Evolutionary conservation across 2,329 filamentous ascomycete species (phyloP).

Genomic region (Dactylellina cionopaga): DNA sequence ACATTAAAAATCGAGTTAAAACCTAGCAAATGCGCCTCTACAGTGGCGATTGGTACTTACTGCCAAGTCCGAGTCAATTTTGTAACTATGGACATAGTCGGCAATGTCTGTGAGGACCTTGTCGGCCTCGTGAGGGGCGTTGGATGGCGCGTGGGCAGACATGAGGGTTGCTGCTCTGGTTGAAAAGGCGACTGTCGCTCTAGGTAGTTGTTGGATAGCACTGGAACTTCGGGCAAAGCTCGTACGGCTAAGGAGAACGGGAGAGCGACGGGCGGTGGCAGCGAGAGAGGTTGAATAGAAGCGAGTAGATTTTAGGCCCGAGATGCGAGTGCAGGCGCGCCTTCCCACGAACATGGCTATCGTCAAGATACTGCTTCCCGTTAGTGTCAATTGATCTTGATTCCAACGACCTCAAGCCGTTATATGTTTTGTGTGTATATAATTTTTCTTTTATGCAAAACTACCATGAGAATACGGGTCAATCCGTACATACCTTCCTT

Average conservation of each 20-base stretch:
- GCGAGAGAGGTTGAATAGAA: slow-evolving; percentile 44
- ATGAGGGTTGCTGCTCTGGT: slow-evolving; percentile 36
- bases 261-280: slow-evolving; percentile 28
- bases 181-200: slow-evolving; percentile 27
- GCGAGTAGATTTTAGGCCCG: slow-evolving; percentile 42
- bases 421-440: background rate
- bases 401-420: background rate
- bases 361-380: slow-evolving; percentile 32
- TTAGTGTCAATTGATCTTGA: slow-evolving; percentile 16
- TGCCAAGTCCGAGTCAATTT: slow-evolving; percentile 89
- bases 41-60: slow-evolving; percentile 68
- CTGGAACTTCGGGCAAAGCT: slow-evolving; percentile 16
- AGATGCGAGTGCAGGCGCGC: slow-evolving; percentile 43
- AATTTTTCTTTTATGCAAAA: slow-evolving; percentile 9
- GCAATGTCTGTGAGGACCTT: slow-evolving; percentile 82
- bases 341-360: slow-evolving; percentile 50
- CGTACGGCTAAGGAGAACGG: slow-evolving; percentile 31
- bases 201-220: slow-evolving; percentile 11
- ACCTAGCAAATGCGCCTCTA: slow-evolving; percentile 16
- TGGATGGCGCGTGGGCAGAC: slow-evolving; percentile 36
- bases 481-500: background rate
- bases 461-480: no score
- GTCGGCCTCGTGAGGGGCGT: slow-evolving; percentile 54
- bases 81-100: slow-evolving; percentile 90
- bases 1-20: slow-evolving; percentile 42